Percentiles rank a stretch among this genome's conserved stretches.
These are phyloP conservation scores for Colletotrichum chrysophilum DNA, from an alignment of 2,329 filamentous ascomycete genomes.

Conservation along the genomic window DNA sequence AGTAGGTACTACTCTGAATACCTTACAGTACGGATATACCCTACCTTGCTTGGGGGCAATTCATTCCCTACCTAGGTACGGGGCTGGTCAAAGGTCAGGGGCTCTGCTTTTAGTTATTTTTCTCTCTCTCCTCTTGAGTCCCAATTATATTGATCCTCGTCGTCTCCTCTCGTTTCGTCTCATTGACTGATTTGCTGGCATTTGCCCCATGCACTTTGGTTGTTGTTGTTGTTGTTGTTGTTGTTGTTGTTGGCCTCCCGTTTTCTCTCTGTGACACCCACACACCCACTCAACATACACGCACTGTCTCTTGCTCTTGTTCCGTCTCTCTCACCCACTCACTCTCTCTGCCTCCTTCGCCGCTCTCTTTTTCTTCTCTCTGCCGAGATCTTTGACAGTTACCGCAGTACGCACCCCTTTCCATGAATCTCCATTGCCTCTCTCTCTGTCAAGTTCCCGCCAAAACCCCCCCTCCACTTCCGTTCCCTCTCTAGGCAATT, in stretches of 20 bases:
- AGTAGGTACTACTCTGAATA: background rate
- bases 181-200: background rate
- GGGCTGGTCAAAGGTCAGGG: background rate
- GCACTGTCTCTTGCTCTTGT: background rate
- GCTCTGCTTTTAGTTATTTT: background rate
- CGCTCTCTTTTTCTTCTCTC: background rate
- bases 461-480: background rate
- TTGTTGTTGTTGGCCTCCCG: background rate
- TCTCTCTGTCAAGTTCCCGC: background rate
- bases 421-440: background rate
- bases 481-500: background rate
- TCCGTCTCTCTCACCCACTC: background rate
- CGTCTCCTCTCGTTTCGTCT: background rate
- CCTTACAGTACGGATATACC: background rate
- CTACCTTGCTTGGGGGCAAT: background rate
- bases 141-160: background rate
- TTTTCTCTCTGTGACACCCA: background rate
- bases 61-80: background rate
- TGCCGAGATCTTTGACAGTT: background rate
- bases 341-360: background rate
- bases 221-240: background rate
- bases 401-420: background rate
- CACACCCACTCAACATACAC: background rate
- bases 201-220: background rate
- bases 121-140: background rate